These are phyloP conservation scores for Cladobotryum protrusum DNA, from an alignment of 2,329 filamentous ascomycete species.

Conservation along the genomic window DNA sequence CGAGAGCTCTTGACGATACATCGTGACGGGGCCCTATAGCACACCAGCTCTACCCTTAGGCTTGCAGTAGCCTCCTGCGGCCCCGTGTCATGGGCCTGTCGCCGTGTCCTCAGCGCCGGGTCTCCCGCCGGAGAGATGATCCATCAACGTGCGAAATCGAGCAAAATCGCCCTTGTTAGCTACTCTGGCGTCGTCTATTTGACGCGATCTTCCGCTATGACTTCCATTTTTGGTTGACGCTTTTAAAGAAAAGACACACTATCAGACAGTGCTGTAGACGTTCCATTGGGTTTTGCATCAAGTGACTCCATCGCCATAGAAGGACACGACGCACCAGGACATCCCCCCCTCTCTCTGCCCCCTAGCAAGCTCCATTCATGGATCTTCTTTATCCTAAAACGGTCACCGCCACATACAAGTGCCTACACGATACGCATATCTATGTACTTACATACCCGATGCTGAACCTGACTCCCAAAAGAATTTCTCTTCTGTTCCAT, in stretches of 20 bases:
- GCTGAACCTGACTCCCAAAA: too few relatives aligned
- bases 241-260: not conserved
- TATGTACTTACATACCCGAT: too few relatives aligned
- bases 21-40: not conserved
- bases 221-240: not conserved
- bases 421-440: too few relatives aligned
- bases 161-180: not conserved
- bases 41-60: not conserved
- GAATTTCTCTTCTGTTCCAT: not conserved
- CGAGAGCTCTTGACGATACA: not conserved
- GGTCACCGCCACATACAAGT: not conserved
- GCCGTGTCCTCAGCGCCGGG: conserved; percentile 1
- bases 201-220: not conserved
- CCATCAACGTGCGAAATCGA: not conserved
- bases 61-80: conserved; percentile 3
- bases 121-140: not conserved
- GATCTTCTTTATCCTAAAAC: not conserved
- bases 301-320: too few relatives aligned
- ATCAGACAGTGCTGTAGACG: too few relatives aligned
- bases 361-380: not conserved
- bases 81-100: not conserved
- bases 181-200: too few relatives aligned
- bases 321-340: too few relatives aligned
- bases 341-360: too few relatives aligned
- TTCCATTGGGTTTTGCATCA: too few relatives aligned